These are phyloP conservation scores for Nothophaeocryptopus gaeumannii DNA, from an alignment of 2,329 filamentous ascomycete genomes.

Conservation along the genomic window DNA sequence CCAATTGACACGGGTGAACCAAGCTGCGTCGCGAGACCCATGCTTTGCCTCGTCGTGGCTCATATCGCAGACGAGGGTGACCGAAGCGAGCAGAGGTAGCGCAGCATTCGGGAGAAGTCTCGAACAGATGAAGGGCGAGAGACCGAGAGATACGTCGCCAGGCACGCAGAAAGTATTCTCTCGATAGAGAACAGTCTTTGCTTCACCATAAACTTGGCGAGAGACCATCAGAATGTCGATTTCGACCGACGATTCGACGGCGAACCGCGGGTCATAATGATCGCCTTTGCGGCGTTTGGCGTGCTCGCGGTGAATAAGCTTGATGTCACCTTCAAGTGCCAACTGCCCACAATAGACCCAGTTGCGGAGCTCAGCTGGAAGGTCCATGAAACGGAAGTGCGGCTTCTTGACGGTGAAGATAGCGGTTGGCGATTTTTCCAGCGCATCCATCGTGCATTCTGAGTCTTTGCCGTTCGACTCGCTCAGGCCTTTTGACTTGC, in stretches of 20 bases:
- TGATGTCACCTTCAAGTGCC: conserved; percentile 15
- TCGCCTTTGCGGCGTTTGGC: not conserved
- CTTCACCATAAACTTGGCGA: conserved; percentile 37
- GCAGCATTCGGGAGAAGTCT: conserved; percentile 4
- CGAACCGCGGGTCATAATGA: not conserved
- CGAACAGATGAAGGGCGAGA: conserved; percentile 5
- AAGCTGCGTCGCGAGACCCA: not conserved
- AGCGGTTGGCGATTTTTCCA: too few relatives aligned
- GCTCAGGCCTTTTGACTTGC: too few relatives aligned
- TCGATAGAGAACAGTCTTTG: conserved; percentile 37
- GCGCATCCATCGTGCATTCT: too few relatives aligned
- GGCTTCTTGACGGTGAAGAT: not conserved
- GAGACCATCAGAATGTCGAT: conserved; percentile 2
- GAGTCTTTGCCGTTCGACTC: too few relatives aligned
- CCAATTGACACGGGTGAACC: conserved; percentile 12
- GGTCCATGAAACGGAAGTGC: conserved; percentile 19
- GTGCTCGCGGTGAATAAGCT: conserved; percentile 9
- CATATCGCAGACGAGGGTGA: conserved; percentile 11
- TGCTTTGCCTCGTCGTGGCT: not conserved
- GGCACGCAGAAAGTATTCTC: conserved; percentile 28
- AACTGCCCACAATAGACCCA: conserved; percentile 18
- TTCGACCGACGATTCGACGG: not conserved
- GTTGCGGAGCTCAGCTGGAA: conserved; percentile 22
- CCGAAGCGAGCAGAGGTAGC: conserved; percentile 11
- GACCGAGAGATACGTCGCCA: not conserved